Percentiles rank a stretch among this genome's conserved stretches.
Conservation (phyloP, 352 stramenopile species). For the Phytophthora sansomeana region DNA sequence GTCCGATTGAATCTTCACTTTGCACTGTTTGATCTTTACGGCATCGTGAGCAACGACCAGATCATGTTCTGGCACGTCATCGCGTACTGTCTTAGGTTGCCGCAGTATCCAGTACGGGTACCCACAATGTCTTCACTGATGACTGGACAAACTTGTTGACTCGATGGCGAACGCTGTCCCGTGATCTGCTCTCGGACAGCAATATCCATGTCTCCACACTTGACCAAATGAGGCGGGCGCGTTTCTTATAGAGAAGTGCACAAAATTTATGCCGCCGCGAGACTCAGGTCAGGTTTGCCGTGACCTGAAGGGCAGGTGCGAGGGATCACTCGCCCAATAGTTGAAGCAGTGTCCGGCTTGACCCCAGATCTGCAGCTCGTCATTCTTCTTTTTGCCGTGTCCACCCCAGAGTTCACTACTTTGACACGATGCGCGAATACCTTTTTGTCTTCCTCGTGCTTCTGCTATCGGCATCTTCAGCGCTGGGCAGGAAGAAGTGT, state of each 20-base stretch:
- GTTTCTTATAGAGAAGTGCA: not conserved
- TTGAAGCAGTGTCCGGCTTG: not conserved
- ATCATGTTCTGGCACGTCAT: not conserved
- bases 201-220: not conserved
- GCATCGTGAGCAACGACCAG: not conserved
- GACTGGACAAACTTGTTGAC: not conserved
- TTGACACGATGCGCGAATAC: not conserved
- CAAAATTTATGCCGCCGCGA: not conserved
- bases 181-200: slow-evolving; percentile 17
- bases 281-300: not conserved
- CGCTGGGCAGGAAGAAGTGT: slow-evolving; percentile 11
- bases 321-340: slow-evolving; percentile 2
- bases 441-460: slow-evolving; percentile 1
- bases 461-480: slow-evolving; percentile 5
- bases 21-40: no score
- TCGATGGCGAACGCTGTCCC: not conserved
- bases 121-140: slow-evolving; percentile 3
- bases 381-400: slow-evolving; percentile 27
- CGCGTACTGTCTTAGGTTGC: not conserved
- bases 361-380: not conserved
- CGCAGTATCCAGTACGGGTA: slow-evolving; percentile 11
- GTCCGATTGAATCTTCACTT: no score
- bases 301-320: not conserved
- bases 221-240: slow-evolving; percentile 6
- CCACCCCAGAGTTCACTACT: not conserved